phyloP scores from a whole-genome alignment of 164 flowering plant species.

The Stephania yunnanensis region DNA sequence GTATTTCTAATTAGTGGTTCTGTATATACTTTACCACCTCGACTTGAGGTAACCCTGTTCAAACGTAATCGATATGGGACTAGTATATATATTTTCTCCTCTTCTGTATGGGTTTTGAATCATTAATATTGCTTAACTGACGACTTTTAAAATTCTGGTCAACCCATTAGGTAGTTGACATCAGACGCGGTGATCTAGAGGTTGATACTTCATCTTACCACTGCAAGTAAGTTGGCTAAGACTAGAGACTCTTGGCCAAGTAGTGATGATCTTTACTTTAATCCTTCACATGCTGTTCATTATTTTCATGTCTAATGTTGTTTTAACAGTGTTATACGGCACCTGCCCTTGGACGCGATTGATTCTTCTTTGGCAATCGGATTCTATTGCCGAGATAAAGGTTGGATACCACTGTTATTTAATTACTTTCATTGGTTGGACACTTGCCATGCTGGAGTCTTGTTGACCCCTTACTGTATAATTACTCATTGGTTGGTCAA shows the following conservation, averaged over 20 bases:
- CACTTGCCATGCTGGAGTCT: not conserved
- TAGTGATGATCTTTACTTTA: not conserved
- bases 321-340: conserved; percentile 40
- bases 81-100: not conserved
- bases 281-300: not conserved
- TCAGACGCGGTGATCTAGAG: conserved; percentile 39
- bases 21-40: not conserved
- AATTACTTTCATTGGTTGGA: not conserved
- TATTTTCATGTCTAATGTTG: not conserved
- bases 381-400: conserved; percentile 81
- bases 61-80: not conserved
- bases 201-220: conserved; percentile 88
- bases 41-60: not conserved
- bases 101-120: not conserved
- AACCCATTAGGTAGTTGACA: conserved; percentile 45
- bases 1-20: not conserved
- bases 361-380: conserved; percentile 96
- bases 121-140: not conserved
- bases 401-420: conserved; percentile 20
- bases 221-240: conserved; percentile 48
- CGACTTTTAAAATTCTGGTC: conserved; percentile 5
- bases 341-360: conserved; percentile 60
- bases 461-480: not conserved
- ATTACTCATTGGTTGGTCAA: not conserved
- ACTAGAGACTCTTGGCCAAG: not conserved